phyloP scores from a whole-genome alignment of 139 green algal genomes.

The Chlorella sp. region DNA sequence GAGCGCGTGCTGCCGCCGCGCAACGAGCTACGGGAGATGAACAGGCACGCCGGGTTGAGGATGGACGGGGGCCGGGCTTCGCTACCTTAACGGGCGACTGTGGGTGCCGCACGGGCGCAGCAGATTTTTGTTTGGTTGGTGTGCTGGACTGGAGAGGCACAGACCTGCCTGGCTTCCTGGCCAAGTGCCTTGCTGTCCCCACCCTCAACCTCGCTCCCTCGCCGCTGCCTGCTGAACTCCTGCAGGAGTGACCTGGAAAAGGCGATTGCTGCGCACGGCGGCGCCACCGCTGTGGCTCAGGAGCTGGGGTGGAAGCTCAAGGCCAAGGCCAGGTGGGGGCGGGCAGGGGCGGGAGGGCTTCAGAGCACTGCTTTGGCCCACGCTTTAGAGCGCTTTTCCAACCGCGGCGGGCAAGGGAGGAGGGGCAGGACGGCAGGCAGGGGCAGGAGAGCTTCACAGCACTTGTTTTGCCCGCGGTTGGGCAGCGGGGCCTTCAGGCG shows the following conservation, averaged over 20 bases:
- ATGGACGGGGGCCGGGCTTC: no score
- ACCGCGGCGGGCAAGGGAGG: no score
- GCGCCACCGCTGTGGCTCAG: conserved; percentile 45
- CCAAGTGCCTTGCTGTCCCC: not conserved
- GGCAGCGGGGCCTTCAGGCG: no score
- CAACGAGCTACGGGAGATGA: conserved; percentile 45
- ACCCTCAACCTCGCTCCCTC: not conserved
- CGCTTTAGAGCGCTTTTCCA: no score
- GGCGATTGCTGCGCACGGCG: conserved; percentile 64
- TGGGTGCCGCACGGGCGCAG: not conserved
- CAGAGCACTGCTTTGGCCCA: not conserved
- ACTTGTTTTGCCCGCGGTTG: no score
- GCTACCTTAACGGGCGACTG: not conserved
- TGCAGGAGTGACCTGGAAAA: conserved; percentile 60
- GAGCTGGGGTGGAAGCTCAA: conserved; percentile 58
- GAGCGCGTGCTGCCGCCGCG: conserved; percentile 46
- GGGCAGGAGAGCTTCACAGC: no score
- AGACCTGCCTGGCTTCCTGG: not conserved
- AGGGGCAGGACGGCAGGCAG: no score
- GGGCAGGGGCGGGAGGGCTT: not conserved
- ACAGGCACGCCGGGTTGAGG: conserved; percentile 3
- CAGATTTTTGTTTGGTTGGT: not conserved
- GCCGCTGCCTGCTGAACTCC: not conserved
- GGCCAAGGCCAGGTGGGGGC: conserved; percentile 32
- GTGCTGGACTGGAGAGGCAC: no score